These are phyloP conservation scores for Solanum medicagineum DNA, from an alignment of 257 asterid species.

Conservation along the genomic window DNA sequence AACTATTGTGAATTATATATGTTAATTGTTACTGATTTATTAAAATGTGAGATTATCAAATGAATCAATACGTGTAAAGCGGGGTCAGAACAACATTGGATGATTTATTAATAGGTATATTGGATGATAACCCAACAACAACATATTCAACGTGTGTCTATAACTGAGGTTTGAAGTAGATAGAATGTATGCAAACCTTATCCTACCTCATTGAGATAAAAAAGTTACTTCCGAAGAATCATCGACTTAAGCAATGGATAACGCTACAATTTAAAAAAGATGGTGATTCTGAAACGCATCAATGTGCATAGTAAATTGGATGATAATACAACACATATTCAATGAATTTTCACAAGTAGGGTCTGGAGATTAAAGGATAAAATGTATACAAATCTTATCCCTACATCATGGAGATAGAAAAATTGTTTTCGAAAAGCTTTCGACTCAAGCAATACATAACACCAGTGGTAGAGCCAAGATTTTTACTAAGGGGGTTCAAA, in stretches of 20 bases:
- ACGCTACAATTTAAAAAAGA: not conserved
- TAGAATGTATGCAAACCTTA: rapidly evolving
- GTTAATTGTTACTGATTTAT: not conserved
- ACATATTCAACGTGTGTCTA: not conserved
- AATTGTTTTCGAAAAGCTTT: rapidly evolving
- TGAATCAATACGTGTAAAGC: not conserved
- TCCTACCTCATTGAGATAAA: not conserved
- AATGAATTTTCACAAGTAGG: not conserved
- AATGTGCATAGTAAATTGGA: not conserved
- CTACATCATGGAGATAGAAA: rapidly evolving
- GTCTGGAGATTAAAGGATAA: not conserved
- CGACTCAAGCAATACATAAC: not conserved
- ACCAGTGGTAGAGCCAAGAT: no score
- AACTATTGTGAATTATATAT: not conserved
- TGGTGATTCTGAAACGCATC: no score
- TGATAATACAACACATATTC: not conserved
- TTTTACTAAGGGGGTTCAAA: no score
- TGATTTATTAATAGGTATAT: not conserved
- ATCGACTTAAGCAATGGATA: not conserved
- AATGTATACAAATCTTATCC: rapidly evolving
- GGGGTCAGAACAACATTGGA: no score
- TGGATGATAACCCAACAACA: not conserved
- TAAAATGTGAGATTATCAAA: not conserved
- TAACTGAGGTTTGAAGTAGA: rapidly evolving
- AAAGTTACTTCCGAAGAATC: rapidly evolving